Conservation (phyloP, 768 basidiomycete species). For the Phlegmacium glaucopus region DNA sequence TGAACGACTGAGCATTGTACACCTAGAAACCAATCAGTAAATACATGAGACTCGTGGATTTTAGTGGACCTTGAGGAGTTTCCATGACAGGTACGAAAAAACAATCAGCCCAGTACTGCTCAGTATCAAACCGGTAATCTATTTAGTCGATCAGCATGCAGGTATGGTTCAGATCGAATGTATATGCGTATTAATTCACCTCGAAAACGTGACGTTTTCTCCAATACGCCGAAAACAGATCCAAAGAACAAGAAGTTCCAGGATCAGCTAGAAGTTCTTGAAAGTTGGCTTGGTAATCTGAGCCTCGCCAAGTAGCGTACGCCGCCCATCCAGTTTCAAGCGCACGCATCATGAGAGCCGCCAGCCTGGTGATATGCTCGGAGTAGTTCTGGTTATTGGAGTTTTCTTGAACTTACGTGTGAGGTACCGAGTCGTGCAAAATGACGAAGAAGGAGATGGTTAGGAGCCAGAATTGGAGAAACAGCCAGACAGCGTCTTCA, state of each 20-base stretch:
- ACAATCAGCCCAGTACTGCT: slow-evolving; percentile 40
- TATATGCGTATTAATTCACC: slow-evolving; percentile 25
- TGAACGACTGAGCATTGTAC: slow-evolving; percentile 47
- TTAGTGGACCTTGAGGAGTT: slow-evolving; percentile 37
- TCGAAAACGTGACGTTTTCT: slow-evolving; percentile 35
- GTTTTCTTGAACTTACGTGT: slow-evolving; percentile 37
- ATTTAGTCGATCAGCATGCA: background rate
- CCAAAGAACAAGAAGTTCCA: slow-evolving; percentile 45
- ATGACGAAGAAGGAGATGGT: slow-evolving; percentile 48
- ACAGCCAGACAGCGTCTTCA: slow-evolving; percentile 45
- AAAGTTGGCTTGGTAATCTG: slow-evolving; percentile 29
- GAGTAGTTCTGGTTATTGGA: background rate
- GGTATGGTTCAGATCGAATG: background rate
- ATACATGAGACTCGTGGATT: background rate
- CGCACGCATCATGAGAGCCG: slow-evolving; percentile 44
- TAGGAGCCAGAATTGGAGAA: slow-evolving; percentile 54
- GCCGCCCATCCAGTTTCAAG: slow-evolving; percentile 48
- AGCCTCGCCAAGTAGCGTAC: slow-evolving; percentile 48
- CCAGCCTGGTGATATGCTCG: slow-evolving; percentile 30
- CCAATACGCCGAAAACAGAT: slow-evolving; percentile 47
- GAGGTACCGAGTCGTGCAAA: slow-evolving; percentile 49
- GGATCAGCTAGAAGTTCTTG: slow-evolving; percentile 32
- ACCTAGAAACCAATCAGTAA: slow-evolving; percentile 24
- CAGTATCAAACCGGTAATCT: slow-evolving; percentile 50
- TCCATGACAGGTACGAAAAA: slow-evolving; percentile 41